A percentile compares a stretch with the other conserved stretches of the same genome.
Evolutionary conservation across 176 grass and related monocot species (phyloP).

Genomic region (Avena sativa): DNA sequence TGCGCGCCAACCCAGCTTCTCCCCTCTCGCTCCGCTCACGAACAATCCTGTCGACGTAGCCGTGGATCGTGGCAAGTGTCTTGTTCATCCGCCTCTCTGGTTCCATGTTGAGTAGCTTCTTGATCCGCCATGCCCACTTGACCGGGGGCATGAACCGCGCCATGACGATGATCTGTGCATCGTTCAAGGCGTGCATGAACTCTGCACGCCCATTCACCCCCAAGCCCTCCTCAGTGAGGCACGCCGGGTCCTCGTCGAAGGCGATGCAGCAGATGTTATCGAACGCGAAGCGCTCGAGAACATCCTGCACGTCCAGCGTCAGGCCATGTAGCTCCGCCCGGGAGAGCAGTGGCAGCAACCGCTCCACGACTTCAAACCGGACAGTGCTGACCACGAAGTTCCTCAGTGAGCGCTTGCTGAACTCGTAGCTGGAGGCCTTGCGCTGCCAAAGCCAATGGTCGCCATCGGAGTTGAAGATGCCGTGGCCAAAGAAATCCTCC

Average conservation of each 20-base stretch:
- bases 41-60: constrained; percentile 53
- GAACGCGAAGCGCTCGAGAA: constrained; percentile 76
- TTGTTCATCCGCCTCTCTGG: constrained; percentile 48
- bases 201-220: background rate
- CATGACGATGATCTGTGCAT: constrained; percentile 43
- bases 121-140: constrained; percentile 58
- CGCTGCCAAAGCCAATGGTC: constrained; percentile 72
- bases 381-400: constrained; percentile 47
- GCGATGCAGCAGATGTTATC: constrained; percentile 68
- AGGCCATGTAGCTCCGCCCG: background rate
- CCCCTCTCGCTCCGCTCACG: constrained; percentile 36
- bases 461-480: constrained; percentile 81
- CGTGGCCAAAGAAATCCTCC: constrained; percentile 68
- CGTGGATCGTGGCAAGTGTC: constrained; percentile 47
- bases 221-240: constrained; percentile 43
- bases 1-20: background rate
- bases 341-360: constrained; percentile 58
- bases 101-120: constrained; percentile 61
- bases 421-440: constrained; percentile 70
- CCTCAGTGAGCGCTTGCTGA: constrained; percentile 57
- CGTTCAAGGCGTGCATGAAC: constrained; percentile 58
- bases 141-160: constrained; percentile 57
- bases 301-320: constrained; percentile 63
- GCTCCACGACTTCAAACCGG: constrained; percentile 43
- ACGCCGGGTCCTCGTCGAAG: constrained; percentile 63